Evolutionary conservation across 2,329 filamentous ascomycete species (phyloP).

Genomic region (Alternaria incomplexa): DNA sequence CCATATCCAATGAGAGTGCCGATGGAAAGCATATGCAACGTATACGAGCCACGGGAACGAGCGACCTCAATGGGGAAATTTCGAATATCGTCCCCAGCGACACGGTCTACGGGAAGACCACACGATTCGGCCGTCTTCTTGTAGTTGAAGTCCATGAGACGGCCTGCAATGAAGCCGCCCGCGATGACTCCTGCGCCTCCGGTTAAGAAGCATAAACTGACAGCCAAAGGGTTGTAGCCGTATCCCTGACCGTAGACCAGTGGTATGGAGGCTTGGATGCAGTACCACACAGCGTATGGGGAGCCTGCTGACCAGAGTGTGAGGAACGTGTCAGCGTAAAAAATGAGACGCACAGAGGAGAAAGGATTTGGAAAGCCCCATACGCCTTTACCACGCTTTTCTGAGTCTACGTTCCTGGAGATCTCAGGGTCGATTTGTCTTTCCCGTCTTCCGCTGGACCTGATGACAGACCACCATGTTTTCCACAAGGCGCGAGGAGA

Average conservation of each 20-base stretch:
- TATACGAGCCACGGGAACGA: not conserved
- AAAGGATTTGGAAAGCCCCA: not conserved
- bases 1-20: not conserved
- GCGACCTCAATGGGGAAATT: not conserved
- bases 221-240: not conserved
- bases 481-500: not conserved
- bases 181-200: not conserved
- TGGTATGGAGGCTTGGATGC: not conserved
- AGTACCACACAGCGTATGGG: not conserved
- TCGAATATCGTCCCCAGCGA: not conserved
- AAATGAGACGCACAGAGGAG: not conserved
- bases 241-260: not conserved
- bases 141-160: not conserved
- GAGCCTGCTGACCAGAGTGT: not conserved
- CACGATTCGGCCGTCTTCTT: not conserved
- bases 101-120: not conserved
- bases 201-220: not conserved
- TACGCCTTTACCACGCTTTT: not conserved
- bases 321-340: not conserved
- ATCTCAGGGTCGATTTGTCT: fast-evolving
- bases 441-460: not conserved
- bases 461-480: not conserved
- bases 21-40: not conserved
- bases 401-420: not conserved
- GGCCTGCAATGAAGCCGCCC: not conserved